Evolutionary conservation across 2,329 filamentous ascomycete species (phyloP).

Genomic region (Monilinia fructicola): DNA sequence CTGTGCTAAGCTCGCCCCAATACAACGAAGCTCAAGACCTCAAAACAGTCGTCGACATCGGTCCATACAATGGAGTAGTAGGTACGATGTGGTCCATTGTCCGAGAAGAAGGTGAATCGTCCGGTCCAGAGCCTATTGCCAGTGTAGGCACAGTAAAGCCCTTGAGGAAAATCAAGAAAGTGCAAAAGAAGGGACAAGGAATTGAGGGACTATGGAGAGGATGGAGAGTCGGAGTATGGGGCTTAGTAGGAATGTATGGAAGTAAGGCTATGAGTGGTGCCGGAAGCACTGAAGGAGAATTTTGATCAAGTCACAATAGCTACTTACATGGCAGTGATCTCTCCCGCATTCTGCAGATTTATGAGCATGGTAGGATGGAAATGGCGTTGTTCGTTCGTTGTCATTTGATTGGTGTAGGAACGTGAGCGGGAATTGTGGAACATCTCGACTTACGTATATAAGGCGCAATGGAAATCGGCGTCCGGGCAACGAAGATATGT

Average conservation of each 20-base stretch:
- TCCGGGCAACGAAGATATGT: conserved; percentile 19
- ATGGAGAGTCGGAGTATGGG: conserved; percentile 59
- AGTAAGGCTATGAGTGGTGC: conserved; percentile 37
- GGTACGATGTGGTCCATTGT: conserved; percentile 88
- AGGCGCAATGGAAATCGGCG: conserved; percentile 14
- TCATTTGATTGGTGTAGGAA: not conserved
- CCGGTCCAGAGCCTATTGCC: conserved; percentile 12
- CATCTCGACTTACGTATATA: conserved; percentile 8
- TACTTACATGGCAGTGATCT: conserved; percentile 11
- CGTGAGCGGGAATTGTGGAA: not conserved
- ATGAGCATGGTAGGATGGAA: not conserved
- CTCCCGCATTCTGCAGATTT: not conserved
- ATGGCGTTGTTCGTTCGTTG: conserved; percentile 10
- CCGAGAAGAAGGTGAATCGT: conserved; percentile 74
- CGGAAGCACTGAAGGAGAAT: conserved; percentile 38
- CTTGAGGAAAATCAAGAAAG: conserved; percentile 27
- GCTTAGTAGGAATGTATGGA: conserved; percentile 55
- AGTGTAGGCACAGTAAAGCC: conserved; percentile 11
- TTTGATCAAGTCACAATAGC: conserved; percentile 25
- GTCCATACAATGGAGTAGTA: conserved; percentile 80
- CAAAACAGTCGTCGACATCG: conserved; percentile 73
- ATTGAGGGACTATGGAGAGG: conserved; percentile 56
- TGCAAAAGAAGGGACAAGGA: conserved; percentile 49
- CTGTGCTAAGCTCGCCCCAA: conserved; percentile 52
- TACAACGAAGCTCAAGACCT: conserved; percentile 33